A percentile compares a stretch with the other conserved stretches of the same genome.
Conservation (phyloP, 805 yeast genomes). For the Wickerhamiella alocasiicola region DNA sequence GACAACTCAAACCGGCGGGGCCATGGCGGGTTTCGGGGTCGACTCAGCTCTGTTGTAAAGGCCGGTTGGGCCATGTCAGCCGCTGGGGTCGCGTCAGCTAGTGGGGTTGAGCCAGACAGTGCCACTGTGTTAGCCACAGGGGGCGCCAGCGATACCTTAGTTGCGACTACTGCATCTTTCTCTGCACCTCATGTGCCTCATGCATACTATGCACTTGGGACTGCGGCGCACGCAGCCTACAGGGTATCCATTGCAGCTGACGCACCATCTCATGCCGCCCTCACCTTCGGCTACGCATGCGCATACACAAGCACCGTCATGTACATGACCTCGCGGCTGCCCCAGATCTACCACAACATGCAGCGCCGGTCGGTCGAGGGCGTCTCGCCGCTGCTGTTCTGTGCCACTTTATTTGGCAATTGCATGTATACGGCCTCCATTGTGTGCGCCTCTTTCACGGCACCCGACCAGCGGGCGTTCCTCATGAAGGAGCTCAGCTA, state of each 20-base stretch:
- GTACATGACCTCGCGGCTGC: constrained; percentile 68
- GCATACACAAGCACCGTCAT: constrained; percentile 75
- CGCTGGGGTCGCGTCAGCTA: constrained; percentile 12
- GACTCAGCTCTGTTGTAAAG: constrained; percentile 11
- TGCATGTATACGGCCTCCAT: constrained; percentile 65
- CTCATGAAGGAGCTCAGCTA: constrained; percentile 65
- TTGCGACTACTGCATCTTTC: too few relatives aligned
- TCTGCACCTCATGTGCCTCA: too few relatives aligned
- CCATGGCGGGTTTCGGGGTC: constrained; percentile 3
- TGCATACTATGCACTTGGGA: too few relatives aligned
- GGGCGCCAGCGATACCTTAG: too few relatives aligned
- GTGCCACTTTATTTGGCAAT: constrained; percentile 69
- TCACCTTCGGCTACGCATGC: constrained; percentile 33
- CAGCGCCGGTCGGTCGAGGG: constrained; percentile 75
- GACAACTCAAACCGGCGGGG: constrained; percentile 9
- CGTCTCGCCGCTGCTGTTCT: constrained; percentile 65
- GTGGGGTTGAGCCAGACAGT: too few relatives aligned
- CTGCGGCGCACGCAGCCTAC: too few relatives aligned
- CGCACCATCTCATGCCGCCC: not conserved
- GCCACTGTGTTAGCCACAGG: too few relatives aligned
- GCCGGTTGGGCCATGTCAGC: constrained; percentile 9
- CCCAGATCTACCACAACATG: constrained; percentile 71
- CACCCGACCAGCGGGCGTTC: constrained; percentile 33
- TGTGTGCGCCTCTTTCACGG: constrained; percentile 39
- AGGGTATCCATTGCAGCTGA: not conserved